Evolutionary conservation across 2,329 filamentous ascomycete species (phyloP), one percentile per base, ranked within the genome.

Genomic region (Cladophialophora yegresii): DNA sequence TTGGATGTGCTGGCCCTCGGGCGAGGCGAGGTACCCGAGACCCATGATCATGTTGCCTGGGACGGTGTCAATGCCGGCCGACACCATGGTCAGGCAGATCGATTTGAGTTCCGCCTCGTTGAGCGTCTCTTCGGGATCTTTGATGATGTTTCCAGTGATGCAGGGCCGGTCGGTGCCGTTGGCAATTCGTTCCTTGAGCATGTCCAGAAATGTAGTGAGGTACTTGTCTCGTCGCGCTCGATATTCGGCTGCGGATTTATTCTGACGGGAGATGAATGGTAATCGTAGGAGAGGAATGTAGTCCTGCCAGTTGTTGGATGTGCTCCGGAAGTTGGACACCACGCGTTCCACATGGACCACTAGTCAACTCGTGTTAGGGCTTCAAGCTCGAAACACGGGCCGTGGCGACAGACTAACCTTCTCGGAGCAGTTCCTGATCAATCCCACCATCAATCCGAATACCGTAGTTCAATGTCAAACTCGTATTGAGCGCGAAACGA

Each of bases 221-320:
- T 89, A 89, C 58, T 82, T 84, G 68, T 92, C 89, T 58, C 90
- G 82, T 22, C 90, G 82, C n/a, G 79, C 78, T 43, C 89, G 84
- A 76, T 87, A 91, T 65, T 87, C 84, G 7, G 83, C 77, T 0
- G 90, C 89, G 55, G 86, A 83, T 2, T 80, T 80, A 71, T 86
- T 91, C 61, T 71, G 70, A 67, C 83, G 83, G 33, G 81, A 85
- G 2, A 87, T 83, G 69, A 85, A 83, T n/a, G 70, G 70, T 1
- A 92, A 75, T 30, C 91, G 83, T 65, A 95, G 74, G 4, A 93
- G 72, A 0, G 91, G 90, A n/a, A 95, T 85, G 70, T 93, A 93
- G 72, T 95, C 91, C 72, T 91, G 89, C 86, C 89, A 91, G 74
- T 93, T 93, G 73, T 92, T 91, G 71, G 88, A 91, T 0, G 90